Evolutionary conservation across 306 rosid genomes (phyloP).

Genomic region (Glycine latifolia): DNA sequence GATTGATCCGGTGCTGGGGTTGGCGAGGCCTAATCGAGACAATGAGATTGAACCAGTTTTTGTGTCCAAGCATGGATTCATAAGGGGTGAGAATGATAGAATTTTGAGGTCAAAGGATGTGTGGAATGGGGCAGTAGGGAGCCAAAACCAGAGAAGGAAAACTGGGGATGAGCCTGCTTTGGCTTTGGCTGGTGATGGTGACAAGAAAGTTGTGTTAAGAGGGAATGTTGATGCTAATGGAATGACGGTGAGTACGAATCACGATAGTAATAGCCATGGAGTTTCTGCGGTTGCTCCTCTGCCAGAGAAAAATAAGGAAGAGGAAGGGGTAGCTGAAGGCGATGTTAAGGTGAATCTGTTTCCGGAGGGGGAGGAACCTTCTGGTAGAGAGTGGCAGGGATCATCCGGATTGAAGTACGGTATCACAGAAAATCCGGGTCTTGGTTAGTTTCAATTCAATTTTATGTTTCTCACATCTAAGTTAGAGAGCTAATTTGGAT

Average conservation of each 20-base stretch:
- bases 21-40: constrained; percentile 59
- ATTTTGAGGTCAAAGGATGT: constrained; percentile 53
- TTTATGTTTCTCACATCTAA: constrained; percentile 6
- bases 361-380: constrained; percentile 56
- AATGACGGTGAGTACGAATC: constrained; percentile 27
- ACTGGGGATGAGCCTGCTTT: constrained; percentile 10
- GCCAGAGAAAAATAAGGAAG: constrained; percentile 56
- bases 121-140: neutral
- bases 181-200: constrained; percentile 49
- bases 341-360: constrained; percentile 56
- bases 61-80: constrained; percentile 9
- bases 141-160: too few relatives aligned
- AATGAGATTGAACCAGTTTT: constrained; percentile 68
- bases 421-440: constrained; percentile 72
- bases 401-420: constrained; percentile 69
- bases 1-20: constrained; percentile 82
- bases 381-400: constrained; percentile 57
- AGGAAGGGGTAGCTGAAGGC: constrained; percentile 39
- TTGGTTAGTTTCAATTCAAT: constrained; percentile 61
- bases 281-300: constrained; percentile 51
- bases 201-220: constrained; percentile 51
- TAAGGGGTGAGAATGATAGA: constrained; percentile 36
- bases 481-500: neutral
- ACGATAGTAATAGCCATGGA: constrained; percentile 56
- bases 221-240: constrained; percentile 54